Percentiles rank a stretch among this genome's conserved stretches.
phyloP scores from a whole-genome alignment of 768 basidiomycete species.

The Leccinellum rugosiceps region DNA sequence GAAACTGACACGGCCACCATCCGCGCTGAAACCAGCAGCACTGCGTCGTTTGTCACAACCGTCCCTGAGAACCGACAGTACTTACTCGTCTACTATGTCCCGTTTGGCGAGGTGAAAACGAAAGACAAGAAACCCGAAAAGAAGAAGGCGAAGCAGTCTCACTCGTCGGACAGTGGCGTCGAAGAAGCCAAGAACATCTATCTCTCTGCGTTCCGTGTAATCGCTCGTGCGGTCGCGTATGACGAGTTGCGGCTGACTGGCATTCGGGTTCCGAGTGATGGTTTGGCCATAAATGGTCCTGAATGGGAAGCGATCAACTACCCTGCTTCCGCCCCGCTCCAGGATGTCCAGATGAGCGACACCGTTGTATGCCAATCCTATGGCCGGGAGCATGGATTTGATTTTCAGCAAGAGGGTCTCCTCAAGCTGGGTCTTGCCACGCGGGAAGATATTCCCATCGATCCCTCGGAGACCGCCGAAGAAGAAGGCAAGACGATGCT shows the following conservation, averaged over 20 bases:
- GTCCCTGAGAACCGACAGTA: slow-evolving; percentile 55
- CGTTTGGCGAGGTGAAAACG: slow-evolving; percentile 30
- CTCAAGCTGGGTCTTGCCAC: slow-evolving; percentile 67
- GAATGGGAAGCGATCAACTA: slow-evolving; percentile 47
- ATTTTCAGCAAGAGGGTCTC: slow-evolving; percentile 79
- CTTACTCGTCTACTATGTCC: slow-evolving; percentile 79
- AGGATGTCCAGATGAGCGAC: slow-evolving; percentile 35
- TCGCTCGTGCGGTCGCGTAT: slow-evolving; percentile 70
- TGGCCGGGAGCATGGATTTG: slow-evolving; percentile 63
- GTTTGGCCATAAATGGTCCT: slow-evolving; percentile 64
- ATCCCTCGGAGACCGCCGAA: slow-evolving; percentile 32
- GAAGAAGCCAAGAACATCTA: slow-evolving; percentile 47
- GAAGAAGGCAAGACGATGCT: slow-evolving; percentile 41
- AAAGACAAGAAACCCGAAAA: slow-evolving; percentile 26
- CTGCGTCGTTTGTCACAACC: slow-evolving; percentile 37
- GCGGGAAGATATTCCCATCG: slow-evolving; percentile 18
- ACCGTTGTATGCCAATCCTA: slow-evolving; percentile 58
- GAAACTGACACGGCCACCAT: slow-evolving; percentile 54
- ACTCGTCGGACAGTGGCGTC: slow-evolving; percentile 25
- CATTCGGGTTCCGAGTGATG: slow-evolving; percentile 68
- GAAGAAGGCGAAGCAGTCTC: slow-evolving; percentile 31
- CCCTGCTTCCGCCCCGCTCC: slow-evolving; percentile 25
- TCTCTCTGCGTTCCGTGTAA: slow-evolving; percentile 66
- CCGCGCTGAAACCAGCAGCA: slow-evolving; percentile 20
- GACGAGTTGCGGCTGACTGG: slow-evolving; percentile 71